Base-by-base conservation (phyloP, 2,329 filamentous ascomycete genomes). In the Grosmannia clavigera region DNA sequence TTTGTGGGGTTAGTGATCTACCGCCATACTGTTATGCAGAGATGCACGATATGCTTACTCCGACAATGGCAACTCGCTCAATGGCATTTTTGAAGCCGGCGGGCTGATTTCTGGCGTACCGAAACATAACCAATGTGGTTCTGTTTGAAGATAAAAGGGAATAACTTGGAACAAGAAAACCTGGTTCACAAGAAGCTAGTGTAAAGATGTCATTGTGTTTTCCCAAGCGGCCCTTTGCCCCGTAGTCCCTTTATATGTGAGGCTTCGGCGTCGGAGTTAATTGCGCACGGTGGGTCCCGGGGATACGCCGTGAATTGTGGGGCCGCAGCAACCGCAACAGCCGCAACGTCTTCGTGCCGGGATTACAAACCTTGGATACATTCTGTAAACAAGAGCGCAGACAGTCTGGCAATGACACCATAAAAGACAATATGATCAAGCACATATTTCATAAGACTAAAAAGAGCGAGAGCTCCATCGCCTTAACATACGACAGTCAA, bases 51-150 rank as follows among this genome's bases (percentile, higher is more conserved):
- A 48, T 48, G 46, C 46, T 48, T 48, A 48, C 46, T 48, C 46
- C 46, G 46, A 48, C 46, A 48, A 48, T 48, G 46, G 46, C 46
- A 48, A 48, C 46, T 19, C 46, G 46, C 43, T 65, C 60, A 55
- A 69, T 64, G 31, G 59, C 58, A 62, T 68, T 68, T 12, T 25
- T 62, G 59, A 66, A 66, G 61, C 63, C 64, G 3, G 58, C 58
- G 29, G 66, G 64, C 60, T 64, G 63, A 58, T 65, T 63, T 53
- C 61, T 64, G 38, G 64, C 63, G 55, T 66, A 67, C 22, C 50
- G 50, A 52, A 27, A 29, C 50, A 52, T 52, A 27, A 31, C 29
- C 22, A 29, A 52, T 5, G 22, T 25, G 46, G 50, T 25, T 25
- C 29, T 52, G 50, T n/a, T 52, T 52, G n/a, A 52, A 14, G 29